Conservation (phyloP, 768 basidiomycete species). For the Tricholoma sp. region DNA sequence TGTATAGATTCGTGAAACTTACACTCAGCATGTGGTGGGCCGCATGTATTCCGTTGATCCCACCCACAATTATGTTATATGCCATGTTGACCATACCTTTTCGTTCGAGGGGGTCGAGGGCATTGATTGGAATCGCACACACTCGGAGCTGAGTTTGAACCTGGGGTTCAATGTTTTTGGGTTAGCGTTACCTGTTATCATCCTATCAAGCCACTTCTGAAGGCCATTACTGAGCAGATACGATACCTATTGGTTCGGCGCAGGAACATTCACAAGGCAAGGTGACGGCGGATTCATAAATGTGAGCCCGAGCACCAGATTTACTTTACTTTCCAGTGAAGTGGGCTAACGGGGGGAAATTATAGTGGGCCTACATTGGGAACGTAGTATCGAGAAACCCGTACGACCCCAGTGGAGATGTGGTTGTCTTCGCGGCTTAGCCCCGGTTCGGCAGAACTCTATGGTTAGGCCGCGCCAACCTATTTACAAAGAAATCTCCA, state of each 20-base stretch:
- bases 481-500: too few species aligned
- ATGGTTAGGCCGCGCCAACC: too few species aligned
- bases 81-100: too few species aligned
- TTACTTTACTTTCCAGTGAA: neutral
- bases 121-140: too few species aligned
- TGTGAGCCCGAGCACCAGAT: conserved; percentile 11
- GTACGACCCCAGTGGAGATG: neutral
- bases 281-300: conserved; percentile 21
- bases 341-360: neutral
- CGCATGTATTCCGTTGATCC: neutral
- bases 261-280: conserved; percentile 14
- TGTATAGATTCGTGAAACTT: neutral
- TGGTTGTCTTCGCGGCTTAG: neutral
- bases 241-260: conserved; percentile 19
- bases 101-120: too few species aligned
- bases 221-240: conserved; percentile 2
- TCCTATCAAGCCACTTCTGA: neutral
- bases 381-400: neutral
- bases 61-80: too few species aligned
- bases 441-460: neutral
- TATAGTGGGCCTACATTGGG: neutral
- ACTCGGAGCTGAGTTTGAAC: too few species aligned
- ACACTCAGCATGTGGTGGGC: neutral
- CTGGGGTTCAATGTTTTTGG: neutral
- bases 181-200: neutral